Percentiles rank a stretch among this genome's conserved stretches.
phyloP scores from a whole-genome alignment of 768 basidiomycete species.

The Termitomyces sp. region DNA sequence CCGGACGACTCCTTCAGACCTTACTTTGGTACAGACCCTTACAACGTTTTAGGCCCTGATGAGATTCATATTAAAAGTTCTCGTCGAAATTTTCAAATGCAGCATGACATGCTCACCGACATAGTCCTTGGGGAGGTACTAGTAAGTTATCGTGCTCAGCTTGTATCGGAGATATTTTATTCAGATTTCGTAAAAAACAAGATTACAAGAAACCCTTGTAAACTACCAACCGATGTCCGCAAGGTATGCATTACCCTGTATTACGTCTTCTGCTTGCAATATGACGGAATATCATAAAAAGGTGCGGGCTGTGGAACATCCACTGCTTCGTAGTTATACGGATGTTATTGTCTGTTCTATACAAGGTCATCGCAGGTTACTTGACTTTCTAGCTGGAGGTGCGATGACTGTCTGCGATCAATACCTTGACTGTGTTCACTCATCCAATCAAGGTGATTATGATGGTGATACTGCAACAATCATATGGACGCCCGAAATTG shows the following conservation, averaged over 20 bases:
- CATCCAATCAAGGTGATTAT: slow-evolving; percentile 47
- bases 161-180: not conserved
- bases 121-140: slow-evolving; percentile 52
- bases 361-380: slow-evolving; percentile 46
- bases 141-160: slow-evolving; percentile 20
- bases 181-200: slow-evolving; percentile 12
- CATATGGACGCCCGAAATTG: slow-evolving; percentile 55
- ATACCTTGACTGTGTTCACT: not conserved
- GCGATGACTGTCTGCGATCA: slow-evolving; percentile 5
- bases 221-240: slow-evolving; percentile 60
- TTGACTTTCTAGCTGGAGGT: slow-evolving; percentile 65
- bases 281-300: slow-evolving; percentile 17
- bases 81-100: slow-evolving; percentile 29
- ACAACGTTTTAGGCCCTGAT: slow-evolving; percentile 41
- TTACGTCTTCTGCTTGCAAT: not conserved
- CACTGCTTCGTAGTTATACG: slow-evolving; percentile 38
- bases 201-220: slow-evolving; percentile 67
- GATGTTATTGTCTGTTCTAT: slow-evolving; percentile 60
- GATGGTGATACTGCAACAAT: slow-evolving; percentile 60
- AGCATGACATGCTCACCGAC: slow-evolving; percentile 41
- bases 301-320: slow-evolving; percentile 52
- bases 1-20: not conserved
- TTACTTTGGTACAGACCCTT: slow-evolving; percentile 38
- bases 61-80: slow-evolving; percentile 57
- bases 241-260: slow-evolving; percentile 33